Conservation (phyloP, 2,329 filamentous ascomycete genomes). For the Pseudogymnoascus sp. region DNA sequence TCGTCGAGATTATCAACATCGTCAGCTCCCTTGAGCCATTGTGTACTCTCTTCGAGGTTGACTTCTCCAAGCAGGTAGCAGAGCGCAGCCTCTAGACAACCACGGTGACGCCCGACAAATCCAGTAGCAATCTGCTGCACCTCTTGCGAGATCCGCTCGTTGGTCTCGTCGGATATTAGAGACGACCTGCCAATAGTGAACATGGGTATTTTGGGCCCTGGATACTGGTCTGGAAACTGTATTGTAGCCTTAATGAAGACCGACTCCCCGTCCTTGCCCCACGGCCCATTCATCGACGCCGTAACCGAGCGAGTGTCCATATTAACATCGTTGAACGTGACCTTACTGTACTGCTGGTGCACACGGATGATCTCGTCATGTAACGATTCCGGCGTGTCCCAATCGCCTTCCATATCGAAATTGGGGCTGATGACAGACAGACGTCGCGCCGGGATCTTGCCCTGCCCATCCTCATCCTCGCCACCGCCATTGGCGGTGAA, state of each 20-base stretch:
- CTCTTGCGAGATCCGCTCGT: conserved; percentile 45
- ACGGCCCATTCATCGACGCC: conserved; percentile 56
- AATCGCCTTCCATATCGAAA: conserved; percentile 34
- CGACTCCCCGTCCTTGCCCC: conserved; percentile 46
- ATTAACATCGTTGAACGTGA: conserved; percentile 55
- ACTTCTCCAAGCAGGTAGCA: conserved; percentile 56
- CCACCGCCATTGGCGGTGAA: conserved; percentile 36
- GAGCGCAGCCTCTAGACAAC: conserved; percentile 53
- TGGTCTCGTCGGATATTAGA: conserved; percentile 49
- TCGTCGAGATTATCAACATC: conserved; percentile 49
- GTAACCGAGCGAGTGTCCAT: conserved; percentile 51
- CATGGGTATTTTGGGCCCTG: conserved; percentile 46
- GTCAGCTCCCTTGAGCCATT: conserved; percentile 52
- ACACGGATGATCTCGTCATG: conserved; percentile 58
- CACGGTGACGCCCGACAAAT: conserved; percentile 48
- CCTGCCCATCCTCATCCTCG: conserved; percentile 14
- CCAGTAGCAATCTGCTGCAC: conserved; percentile 47
- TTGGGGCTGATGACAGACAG: conserved; percentile 26
- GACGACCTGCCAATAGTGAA: conserved; percentile 54
- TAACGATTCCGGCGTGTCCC: conserved; percentile 50
- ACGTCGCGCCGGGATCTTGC: conserved; percentile 21
- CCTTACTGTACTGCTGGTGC: conserved; percentile 52
- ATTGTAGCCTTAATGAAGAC: conserved; percentile 57
- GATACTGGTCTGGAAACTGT: conserved; percentile 50
- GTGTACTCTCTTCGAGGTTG: conserved; percentile 50